Base-by-base conservation (phyloP, 202 grass and related monocot species). In the Brachypodium distachyon region DNA sequence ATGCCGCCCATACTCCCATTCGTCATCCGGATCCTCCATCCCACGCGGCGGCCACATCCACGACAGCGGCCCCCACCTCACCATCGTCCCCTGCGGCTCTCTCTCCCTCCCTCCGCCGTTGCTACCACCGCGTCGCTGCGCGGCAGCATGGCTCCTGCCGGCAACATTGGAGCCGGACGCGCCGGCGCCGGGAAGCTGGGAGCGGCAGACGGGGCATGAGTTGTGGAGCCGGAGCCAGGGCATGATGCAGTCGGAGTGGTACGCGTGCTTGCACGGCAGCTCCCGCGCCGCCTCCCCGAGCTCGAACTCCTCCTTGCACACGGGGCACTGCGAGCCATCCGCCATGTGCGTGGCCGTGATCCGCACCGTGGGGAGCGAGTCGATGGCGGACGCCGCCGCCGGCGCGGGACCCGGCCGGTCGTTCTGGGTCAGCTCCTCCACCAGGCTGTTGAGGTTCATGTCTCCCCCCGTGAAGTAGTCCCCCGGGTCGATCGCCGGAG, bases 271-370 rank as follows among this genome's bases (percentile, higher is more conserved):
- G 90, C 92, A 99, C 18, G 96, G 96, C 90, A 99, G 72, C 87
- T 89, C 81, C 46, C 85, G 80, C 55, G 92, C 96, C 32, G 83
- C 92, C 83, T 96, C 96, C 31, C 92, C 92, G 40, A 77, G 78
- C 48, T 84, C 87, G 85, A 99, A 96, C 69, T 99, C 96, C 87
- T 99, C 96, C 78, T 99, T 99, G 82, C 96, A 99, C 26, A 99
- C 92, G 55, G 92, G 96, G 87, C 96, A 99, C 72, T 96, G 96
- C 53, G 96, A 87, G 36, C 75, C 90, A 14, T 96, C 92, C 2
- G 85, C 56, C 32, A 99, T 78, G 83, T 99, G 96, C 18, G 78
- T 57, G 6, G 48, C 77, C 13, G 87, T 77, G 57, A 96, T 91
- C 72, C 36, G 71, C 67, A 96, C 96, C 25, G 85, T 99, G 12